Evolutionary conservation across 116 monocot genomes (phyloP), one percentile per base, ranked within the genome.

Genomic region (Posidonia oceanica): DNA sequence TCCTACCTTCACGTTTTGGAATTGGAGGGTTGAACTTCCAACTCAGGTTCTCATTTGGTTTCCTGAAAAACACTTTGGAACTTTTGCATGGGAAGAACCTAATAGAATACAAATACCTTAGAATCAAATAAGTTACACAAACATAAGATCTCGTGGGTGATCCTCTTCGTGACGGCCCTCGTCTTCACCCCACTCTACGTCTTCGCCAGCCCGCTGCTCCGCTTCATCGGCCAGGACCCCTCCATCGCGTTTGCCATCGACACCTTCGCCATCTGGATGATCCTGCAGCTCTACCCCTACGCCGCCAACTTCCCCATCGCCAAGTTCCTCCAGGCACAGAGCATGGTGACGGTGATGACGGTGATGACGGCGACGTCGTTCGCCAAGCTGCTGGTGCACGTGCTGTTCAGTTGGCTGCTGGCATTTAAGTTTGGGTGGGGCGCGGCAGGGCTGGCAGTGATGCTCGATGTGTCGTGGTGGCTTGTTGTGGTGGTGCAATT

Each of bases 261-360:
- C 4, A 63, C 54, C 5, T 81, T 85, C 71, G 42, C 88, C 0
- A 72, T 85, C 14, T 88, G 83, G 68, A 83, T 85, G 85, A 83
- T 91, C 63, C 91, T 88, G 0, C 88, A 88, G 75, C 81, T 85
- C n/a, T 88, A 82, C 64, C 79, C 85, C 18, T 85, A 83, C 39
- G 88, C 38, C 14, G 14, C 75, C 64, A 87, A 88, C 64, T 29
- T 29, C 29, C 29, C 29, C 29, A 29, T 29, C 29, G 29, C 29
- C 29, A 29, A 29, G 29, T 29, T 88, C 76, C 76, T 91, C 5
- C 90, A 86, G 70, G 73, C 87, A 5, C 87, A 87, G 76, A 86
- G 82, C 82, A 82, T 81, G 76, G 80, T 87, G 59, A 60, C 72
- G 77, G 73, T 72, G n/a, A 84, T 84, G 84, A 83, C 88, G 12